Percentiles rank a stretch among this genome's conserved stretches.
These are phyloP conservation scores for Fusarium euwallaceae DNA, from an alignment of 2,329 filamentous ascomycete genomes.

Conservation along the genomic window DNA sequence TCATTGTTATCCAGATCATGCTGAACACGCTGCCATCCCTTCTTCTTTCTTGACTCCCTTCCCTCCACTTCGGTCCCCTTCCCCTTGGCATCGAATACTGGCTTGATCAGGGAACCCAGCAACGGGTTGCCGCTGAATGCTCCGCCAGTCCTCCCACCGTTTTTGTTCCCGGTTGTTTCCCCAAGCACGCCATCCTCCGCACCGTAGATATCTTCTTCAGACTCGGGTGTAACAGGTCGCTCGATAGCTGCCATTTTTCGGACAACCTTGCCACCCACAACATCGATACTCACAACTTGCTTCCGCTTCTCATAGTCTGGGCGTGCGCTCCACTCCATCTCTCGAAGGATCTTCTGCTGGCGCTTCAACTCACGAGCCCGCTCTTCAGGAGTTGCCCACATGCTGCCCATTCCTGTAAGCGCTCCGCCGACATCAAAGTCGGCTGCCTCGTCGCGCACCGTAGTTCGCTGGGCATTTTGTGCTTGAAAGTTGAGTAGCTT, in stretches of 20 bases:
- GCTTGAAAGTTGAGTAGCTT: conserved; percentile 85
- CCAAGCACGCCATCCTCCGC: conserved; percentile 48
- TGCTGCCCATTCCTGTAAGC: conserved; percentile 61
- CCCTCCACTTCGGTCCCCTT: conserved; percentile 58
- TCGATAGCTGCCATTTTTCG: conserved; percentile 76
- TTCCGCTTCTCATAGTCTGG: conserved; percentile 92
- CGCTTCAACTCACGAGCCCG: conserved; percentile 85
- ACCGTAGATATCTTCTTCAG: conserved; percentile 53
- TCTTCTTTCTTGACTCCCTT: conserved; percentile 59
- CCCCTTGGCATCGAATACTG: conserved; percentile 68
- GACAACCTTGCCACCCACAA: conserved; percentile 82
- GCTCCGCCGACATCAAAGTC: conserved; percentile 68
- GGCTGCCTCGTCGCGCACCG: conserved; percentile 85
- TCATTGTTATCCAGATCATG: conserved; percentile 72
- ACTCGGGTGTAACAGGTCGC: conserved; percentile 66
- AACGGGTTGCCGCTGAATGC: conserved; percentile 79
- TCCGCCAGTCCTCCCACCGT: conserved; percentile 57
- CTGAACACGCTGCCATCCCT: conserved; percentile 71
- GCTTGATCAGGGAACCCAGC: conserved; percentile 74
- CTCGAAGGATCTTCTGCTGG: conserved; percentile 85
- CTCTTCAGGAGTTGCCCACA: conserved; percentile 89
- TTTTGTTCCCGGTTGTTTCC: conserved; percentile 54
- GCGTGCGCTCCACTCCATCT: conserved; percentile 87
- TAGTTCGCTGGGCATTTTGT: conserved; percentile 86
- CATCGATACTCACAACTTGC: conserved; percentile 87